Evolutionary conservation across 1,284 basidiomycete genomes (phyloP).

Genomic region (Volvariella surrecta): DNA sequence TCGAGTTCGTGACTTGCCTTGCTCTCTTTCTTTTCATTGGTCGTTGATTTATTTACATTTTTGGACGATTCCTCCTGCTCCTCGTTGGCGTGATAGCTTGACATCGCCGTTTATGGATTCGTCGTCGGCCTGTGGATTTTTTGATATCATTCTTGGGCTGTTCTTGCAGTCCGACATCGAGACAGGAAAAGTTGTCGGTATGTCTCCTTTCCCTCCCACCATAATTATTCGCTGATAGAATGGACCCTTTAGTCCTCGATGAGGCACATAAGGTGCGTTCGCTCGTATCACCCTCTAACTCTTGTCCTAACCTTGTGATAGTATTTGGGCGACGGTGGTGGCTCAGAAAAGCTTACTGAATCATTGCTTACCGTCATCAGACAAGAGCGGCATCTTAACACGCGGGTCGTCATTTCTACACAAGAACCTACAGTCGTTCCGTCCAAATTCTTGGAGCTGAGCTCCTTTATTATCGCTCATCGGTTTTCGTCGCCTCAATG

Average conservation of each 20-base stretch:
- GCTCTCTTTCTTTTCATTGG: too few species aligned
- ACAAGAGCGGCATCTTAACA: constrained; percentile 24
- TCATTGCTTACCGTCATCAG: constrained; percentile 23
- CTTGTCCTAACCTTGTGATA: too few species aligned
- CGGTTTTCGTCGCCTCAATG: constrained; percentile 20
- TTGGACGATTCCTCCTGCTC: too few species aligned
- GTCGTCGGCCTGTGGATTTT: constrained; percentile 10
- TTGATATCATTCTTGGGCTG: constrained; percentile 12
- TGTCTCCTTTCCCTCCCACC: neutral
- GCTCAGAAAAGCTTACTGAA: constrained; percentile 17
- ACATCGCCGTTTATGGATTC: neutral
- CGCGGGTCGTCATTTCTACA: constrained; percentile 22
- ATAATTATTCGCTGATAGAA: constrained; percentile 6
- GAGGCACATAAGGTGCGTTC: constrained; percentile 14
- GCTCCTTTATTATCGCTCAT: constrained; percentile 21
- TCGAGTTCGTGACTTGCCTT: too few species aligned
- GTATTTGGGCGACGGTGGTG: neutral
- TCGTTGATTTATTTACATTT: too few species aligned
- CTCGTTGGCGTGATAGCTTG: too few species aligned
- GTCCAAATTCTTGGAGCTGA: constrained; percentile 18
- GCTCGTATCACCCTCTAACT: too few species aligned
- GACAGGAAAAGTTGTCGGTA: constrained; percentile 9
- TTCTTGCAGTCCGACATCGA: constrained; percentile 9
- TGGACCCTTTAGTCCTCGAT: constrained; percentile 11
- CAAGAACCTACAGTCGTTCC: constrained; percentile 23